Evolutionary conservation across 345 rosid genomes (phyloP), one percentile per base, ranked within the genome.

Genomic region (Iberis pinnata): DNA sequence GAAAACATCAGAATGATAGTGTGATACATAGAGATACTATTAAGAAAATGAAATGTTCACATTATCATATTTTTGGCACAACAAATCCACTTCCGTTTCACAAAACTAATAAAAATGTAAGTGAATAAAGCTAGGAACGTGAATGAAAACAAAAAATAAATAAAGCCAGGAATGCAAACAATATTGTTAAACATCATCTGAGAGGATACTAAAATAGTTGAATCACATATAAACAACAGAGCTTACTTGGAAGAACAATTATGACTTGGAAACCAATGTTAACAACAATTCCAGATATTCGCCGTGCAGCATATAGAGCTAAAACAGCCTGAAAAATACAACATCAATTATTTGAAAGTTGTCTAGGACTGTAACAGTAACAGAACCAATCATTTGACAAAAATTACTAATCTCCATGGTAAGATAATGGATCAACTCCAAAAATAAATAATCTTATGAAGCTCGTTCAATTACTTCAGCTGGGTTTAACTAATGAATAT

Each of bases 231-330:
- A 26, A 9, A 18, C 29, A 44, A 36, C 45, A 54, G 25, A 31
- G 31, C 85, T 75, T 67, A 89, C 97, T 86, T 49, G 97, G 97
- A 66, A 89, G 86, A 75, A 86, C 56, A 53, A 89, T 83, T 18
- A 84, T 89, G 31, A 73, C 86, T 61, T 87, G 96, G 68, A 90
- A 90, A 63, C 98, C 98, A 43, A 90, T 76, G 73, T 90, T 90
- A 31, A 90, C 75, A 70, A 75, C 78, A 71, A 90, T 79, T 75
- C 98, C 98, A 25, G 95, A 90, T 51, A 83, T 87, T 64, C 70
- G 59, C 25, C 75, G 57, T 3, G 89, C 89, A 7, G 96, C 88
- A 70, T 63, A 90, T 31, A 90, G 64, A 33, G 98, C 94, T 58
- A 90, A 69, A 46, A 82, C 67, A 79, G 96, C 96, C 98, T 90